These are phyloP conservation scores for Daucus carota DNA, from an alignment of 129 eudicot species.

Conservation along the genomic window DH1_v3.0 NC_030381.2:28373001-28373500, in stretches of 20 bases:
- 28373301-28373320: not conserved
- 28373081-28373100: too few species aligned
- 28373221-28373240: not conserved
- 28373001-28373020: too few species aligned
- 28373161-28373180: not conserved
- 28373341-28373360: not conserved
- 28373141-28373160: not conserved
- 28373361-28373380: too few species aligned
- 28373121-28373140: not conserved
- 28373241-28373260: not conserved
- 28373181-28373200: not conserved
- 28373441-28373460: not conserved
- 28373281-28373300: not conserved
- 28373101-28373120: not conserved
- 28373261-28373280: not conserved
- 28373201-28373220: not conserved
- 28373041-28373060: too few species aligned
- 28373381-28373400: too few species aligned
- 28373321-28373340: not conserved
- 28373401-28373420: too few species aligned
- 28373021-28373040: too few species aligned
- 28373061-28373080: too few species aligned
- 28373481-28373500: not conserved
- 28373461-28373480: not conserved
- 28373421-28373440: not conserved